Evolutionary conservation across 108 stramenopile species (phyloP), one percentile per base, ranked within the genome.

Genomic region (Aureococcus anophagefferens): DNA sequence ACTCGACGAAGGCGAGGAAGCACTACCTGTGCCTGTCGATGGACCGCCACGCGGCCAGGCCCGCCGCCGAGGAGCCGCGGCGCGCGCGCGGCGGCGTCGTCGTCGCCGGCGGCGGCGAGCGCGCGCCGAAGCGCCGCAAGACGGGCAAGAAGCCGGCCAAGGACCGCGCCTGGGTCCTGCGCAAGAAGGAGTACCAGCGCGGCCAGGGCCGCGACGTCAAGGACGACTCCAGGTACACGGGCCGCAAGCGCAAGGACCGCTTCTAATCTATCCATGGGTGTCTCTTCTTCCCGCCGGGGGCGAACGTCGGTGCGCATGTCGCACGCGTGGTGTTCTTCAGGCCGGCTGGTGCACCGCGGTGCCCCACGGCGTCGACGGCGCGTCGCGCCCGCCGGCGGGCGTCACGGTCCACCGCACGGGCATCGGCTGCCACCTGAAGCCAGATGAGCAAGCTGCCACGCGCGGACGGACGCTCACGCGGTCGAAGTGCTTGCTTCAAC

Each of bases 1-100:
- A 98, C 79, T 96, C 95, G 30, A 86, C 97, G 65, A 98, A 98
- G 78, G 98, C 98, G 18, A 98, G 98, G 85, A 99, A 99, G 74
- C 94, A 97, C 80, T 99, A 98, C 79, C 81, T 99, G 35, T 96
- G 96, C 34, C 86, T 99, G 40, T 86, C 85, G 64, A 96, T 95
- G 71, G 97, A 98, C 70, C 87, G 92, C 33, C 74, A 81, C 30
- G 83, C 85, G 74, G 79, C 74, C 70, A 79, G 87, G 36, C 91
- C 93, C 17, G 69, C 69, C 72, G 89, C 81, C 16, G n/a, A n/a
- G n/a, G n/a, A n/a, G n/a, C 68, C 85, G 35, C 66, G 70, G 21
- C n/a, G 30, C 7, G 64, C 64, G 33, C 74, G 79, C 30, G 75
- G 82, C 35, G 66, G 77, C 32, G 83, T 78, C 46, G 72, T 74